A percentile compares a stretch with the other conserved stretches of the same genome.
These are phyloP conservation scores for Leptographium flavum DNA, from an alignment of 2,329 filamentous ascomycete species.

Conservation along the genomic window DNA sequence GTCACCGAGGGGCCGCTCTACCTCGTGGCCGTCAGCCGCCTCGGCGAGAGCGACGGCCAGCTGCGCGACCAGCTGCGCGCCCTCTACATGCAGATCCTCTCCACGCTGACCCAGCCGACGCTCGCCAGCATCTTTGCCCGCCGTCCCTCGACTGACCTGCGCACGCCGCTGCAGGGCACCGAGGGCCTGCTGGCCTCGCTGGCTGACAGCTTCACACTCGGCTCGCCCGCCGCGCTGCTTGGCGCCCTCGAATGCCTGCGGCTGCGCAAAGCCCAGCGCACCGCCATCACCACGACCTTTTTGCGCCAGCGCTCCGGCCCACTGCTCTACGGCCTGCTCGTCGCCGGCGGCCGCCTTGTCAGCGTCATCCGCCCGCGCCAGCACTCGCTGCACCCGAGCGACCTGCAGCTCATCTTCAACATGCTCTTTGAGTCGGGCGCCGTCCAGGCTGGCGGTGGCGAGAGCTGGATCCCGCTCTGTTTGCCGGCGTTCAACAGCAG, in stretches of 20 bases:
- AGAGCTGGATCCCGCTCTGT: conserved; percentile 95
- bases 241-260: conserved; percentile 89
- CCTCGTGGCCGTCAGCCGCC: conserved; percentile 80
- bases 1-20: conserved; percentile 76
- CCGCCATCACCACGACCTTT: conserved; percentile 74
- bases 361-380: conserved; percentile 90
- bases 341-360: conserved; percentile 82
- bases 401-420: conserved; percentile 94
- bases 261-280: conserved; percentile 74
- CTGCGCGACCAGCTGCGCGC: conserved; percentile 80
- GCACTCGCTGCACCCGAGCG: conserved; percentile 88
- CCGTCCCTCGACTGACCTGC: conserved; percentile 84
- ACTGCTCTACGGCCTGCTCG: conserved; percentile 83
- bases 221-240: conserved; percentile 76
- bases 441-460: conserved; percentile 77
- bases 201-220: conserved; percentile 85
- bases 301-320: conserved; percentile 64
- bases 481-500: conserved; percentile 94
- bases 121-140: conserved; percentile 78
- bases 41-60: conserved; percentile 85
- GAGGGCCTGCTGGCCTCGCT: conserved; percentile 82
- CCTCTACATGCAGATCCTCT: conserved; percentile 95
- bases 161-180: conserved; percentile 79
- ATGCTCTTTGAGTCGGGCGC: conserved; percentile 96
- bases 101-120: conserved; percentile 79